Evolutionary conservation across 768 basidiomycete species (phyloP).

Genomic region (Pleurotus salmoneostramineus): DNA sequence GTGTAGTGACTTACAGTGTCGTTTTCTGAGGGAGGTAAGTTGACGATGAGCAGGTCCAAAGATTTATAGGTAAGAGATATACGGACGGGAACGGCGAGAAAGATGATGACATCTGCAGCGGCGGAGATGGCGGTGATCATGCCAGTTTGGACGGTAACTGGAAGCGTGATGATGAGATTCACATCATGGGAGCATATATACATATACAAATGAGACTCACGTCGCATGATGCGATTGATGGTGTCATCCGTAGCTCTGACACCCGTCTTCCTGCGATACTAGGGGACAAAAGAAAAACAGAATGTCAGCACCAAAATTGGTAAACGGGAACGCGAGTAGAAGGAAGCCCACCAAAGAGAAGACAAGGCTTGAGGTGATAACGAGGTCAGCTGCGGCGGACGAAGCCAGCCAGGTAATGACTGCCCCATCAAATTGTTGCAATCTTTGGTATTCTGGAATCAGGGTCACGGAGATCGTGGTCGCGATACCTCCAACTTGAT

Average conservation of each 20-base stretch:
- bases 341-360: constrained; percentile 38
- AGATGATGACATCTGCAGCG: constrained; percentile 21
- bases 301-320: not conserved
- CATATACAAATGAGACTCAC: constrained; percentile 10
- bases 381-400: constrained; percentile 38
- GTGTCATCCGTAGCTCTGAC: constrained; percentile 27
- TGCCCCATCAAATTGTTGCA: constrained; percentile 25
- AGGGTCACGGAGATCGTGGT: constrained; percentile 20
- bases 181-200: no score
- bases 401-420: constrained; percentile 40
- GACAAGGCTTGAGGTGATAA: constrained; percentile 41
- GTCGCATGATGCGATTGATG: constrained; percentile 29
- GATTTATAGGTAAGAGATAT: not conserved
- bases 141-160: constrained; percentile 38
- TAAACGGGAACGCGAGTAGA: not conserved
- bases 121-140: constrained; percentile 33
- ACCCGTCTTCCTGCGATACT: constrained; percentile 27
- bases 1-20: not conserved
- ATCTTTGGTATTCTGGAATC: constrained; percentile 20
- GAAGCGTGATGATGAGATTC: no score
- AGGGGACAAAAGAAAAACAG: no score
- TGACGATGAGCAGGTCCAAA: not conserved
- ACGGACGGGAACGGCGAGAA: constrained; percentile 11
- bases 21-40: not conserved
- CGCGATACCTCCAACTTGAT: constrained; percentile 31